phyloP scores from a whole-genome alignment of 2,329 filamentous ascomycete species.

The Microsporum canis region DNA sequence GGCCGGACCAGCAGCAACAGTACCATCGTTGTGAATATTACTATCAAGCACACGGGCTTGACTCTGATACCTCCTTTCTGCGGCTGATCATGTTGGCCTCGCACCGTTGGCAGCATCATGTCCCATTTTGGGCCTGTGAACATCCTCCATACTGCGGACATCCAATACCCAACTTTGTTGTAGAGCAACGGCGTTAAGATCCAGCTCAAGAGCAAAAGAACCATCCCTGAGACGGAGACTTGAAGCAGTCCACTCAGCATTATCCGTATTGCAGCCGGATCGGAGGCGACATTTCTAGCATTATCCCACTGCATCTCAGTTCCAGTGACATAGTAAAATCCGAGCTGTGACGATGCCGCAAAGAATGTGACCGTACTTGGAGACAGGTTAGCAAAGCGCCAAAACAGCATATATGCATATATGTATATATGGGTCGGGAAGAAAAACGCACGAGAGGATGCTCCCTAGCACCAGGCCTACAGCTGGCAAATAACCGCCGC shows the following conservation, averaged over 20 bases:
- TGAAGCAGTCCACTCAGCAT: conserved; percentile 23
- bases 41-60: conserved; percentile 16
- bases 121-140: conserved; percentile 13
- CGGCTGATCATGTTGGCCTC: conserved; percentile 4
- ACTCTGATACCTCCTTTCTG: conserved; percentile 10
- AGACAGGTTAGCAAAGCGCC: neutral
- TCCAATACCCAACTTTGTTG: conserved; percentile 16
- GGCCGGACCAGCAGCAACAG: conserved; percentile 20
- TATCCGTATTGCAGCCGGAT: conserved; percentile 22
- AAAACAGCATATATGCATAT: neutral
- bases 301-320: conserved; percentile 25
- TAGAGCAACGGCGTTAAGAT: conserved; percentile 16
- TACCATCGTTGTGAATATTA: conserved; percentile 7
- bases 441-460: conserved; percentile 17
- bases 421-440: neutral
- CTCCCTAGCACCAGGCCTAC: conserved; percentile 15
- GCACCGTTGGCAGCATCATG: conserved; percentile 11
- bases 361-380: conserved; percentile 17
- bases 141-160: conserved; percentile 16
- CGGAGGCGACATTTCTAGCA: conserved; percentile 20
- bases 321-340: conserved; percentile 25
- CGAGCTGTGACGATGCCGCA: conserved; percentile 21
- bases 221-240: conserved; percentile 16
- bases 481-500: conserved; percentile 6
- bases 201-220: conserved; percentile 18